Percentiles rank a stretch among this genome's conserved stretches.
phyloP scores from a whole-genome alignment of 2,329 filamentous ascomycete species.

The Neofusicoccum sp. region DNA sequence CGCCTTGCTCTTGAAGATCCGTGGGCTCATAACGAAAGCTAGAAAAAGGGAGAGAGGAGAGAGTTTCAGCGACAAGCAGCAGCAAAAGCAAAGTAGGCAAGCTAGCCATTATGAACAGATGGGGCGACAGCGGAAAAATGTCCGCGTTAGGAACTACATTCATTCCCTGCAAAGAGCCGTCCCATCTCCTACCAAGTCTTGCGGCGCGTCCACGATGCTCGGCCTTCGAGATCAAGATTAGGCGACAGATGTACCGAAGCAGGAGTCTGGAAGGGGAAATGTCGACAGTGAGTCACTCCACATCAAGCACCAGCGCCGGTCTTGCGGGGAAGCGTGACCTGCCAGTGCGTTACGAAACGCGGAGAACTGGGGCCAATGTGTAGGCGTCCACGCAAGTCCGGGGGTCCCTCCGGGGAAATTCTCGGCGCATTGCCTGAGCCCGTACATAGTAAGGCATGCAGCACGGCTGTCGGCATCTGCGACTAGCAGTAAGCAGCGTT shows the following conservation, averaged over 20 bases:
- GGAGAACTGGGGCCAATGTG: slow-evolving; percentile 5
- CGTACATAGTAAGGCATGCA: not conserved
- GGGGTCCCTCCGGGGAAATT: slow-evolving; percentile 7
- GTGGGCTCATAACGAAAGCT: not conserved
- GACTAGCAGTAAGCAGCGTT: not conserved
- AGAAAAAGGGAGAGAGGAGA: not conserved
- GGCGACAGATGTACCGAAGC: slow-evolving; percentile 18
- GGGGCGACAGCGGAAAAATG: not conserved
- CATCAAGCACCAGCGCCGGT: slow-evolving; percentile 1
- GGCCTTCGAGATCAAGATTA: not conserved
- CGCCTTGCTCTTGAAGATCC: not conserved
- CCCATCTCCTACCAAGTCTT: not conserved
- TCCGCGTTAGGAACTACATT: not conserved
- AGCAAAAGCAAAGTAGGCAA: not conserved
- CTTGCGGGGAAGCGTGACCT: slow-evolving; percentile 11
- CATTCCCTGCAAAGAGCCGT: not conserved
- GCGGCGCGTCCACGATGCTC: not conserved
- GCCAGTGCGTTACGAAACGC: not conserved
- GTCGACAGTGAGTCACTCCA: slow-evolving; percentile 2
- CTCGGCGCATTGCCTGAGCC: slow-evolving; percentile 1
- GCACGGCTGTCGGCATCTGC: not conserved
- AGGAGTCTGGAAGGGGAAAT: not conserved
- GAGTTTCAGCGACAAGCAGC: not conserved
- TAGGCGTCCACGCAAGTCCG: slow-evolving; percentile 4
- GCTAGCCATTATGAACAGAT: slow-evolving; percentile 5